Evolutionary conservation across 352 stramenopile genomes (phyloP).

Genomic region (Globisporangium nunn): DNA sequence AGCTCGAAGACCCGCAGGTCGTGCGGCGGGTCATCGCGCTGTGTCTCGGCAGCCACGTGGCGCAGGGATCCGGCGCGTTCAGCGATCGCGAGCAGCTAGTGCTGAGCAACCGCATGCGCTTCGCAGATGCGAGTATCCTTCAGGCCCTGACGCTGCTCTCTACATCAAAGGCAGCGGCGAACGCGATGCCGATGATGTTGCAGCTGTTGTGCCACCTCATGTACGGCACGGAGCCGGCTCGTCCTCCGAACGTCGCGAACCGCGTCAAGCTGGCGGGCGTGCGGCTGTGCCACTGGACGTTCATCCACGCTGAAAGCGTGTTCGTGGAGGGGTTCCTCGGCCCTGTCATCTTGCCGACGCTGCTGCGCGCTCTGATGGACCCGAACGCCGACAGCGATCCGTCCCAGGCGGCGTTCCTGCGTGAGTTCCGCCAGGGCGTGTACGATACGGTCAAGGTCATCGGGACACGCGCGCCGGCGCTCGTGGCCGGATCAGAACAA

Average conservation of each 20-base stretch:
- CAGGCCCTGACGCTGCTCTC: slow-evolving; percentile 40
- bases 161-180: slow-evolving; percentile 42
- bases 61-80: slow-evolving; percentile 28
- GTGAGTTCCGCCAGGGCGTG: slow-evolving; percentile 52
- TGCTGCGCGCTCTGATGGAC: slow-evolving; percentile 59
- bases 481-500: slow-evolving; percentile 49
- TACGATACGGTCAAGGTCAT: slow-evolving; percentile 56
- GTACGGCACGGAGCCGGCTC: slow-evolving; percentile 45
- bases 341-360: slow-evolving; percentile 59
- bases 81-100: slow-evolving; percentile 28
- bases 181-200: slow-evolving; percentile 53
- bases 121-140: slow-evolving; percentile 55
- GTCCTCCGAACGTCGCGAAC: slow-evolving; percentile 41
- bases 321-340: slow-evolving; percentile 48
- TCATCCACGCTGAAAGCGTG: slow-evolving; percentile 34
- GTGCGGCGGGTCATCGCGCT: slow-evolving; percentile 40
- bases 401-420: slow-evolving; percentile 30
- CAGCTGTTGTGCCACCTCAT: slow-evolving; percentile 74
- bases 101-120: slow-evolving; percentile 38
- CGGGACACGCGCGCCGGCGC: slow-evolving; percentile 21
- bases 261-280: slow-evolving; percentile 62
- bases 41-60: slow-evolving; percentile 56
- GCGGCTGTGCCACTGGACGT: slow-evolving; percentile 49
- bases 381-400: slow-evolving; percentile 45
- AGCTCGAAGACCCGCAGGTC: slow-evolving; percentile 32